Evolutionary conservation across 192 early-diverging fungal genomes (phyloP), one percentile per base, ranked within the genome.

Genomic region (Fimicolochytrium jonesii): DNA sequence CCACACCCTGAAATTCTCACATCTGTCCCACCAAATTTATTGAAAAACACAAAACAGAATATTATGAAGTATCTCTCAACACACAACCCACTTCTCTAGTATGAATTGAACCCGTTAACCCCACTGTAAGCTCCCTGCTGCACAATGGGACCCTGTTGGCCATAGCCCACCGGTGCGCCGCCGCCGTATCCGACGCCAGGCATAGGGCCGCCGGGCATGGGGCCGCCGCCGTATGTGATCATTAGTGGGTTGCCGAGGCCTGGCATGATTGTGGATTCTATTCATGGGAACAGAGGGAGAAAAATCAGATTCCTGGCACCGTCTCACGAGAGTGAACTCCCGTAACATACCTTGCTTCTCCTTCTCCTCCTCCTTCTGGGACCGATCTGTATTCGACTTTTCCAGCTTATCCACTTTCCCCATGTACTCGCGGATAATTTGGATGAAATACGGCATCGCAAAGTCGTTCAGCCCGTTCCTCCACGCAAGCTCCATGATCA

Each of bases 371-470:
- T 84, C 79, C 69, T 81, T 84, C 13, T 33, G 31, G 23, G 42
- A 61, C 32, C 78, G 45, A 41, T 75, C 71, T 13, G 55, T 23
- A 57, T 81, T 75, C 43, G 75, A 74, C 55, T 77, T 74, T 53
- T 81, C 82, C 39, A 84, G 50, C 32, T 39, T 60, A 33, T 84
- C 77, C 29, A 97, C 90, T 86, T 94, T 94, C 36, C 47, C 69
- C 68, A 87, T 86, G 68, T 88, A 90, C 76, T 97, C 94, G 46
- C 92, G 84, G 68, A 88, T 77, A 41, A 86, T 77, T 61, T 99
- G 92, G 57, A 99, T 90, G 77, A 97, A 88, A 71, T 94, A 98
- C 15, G 97, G 97, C 93, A 97, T 96, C 7, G 95, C 89, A 82
- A 93, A 94, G 68, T 97, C 95, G 46, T 78, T 85, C 70, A 94